These are phyloP conservation scores for Candida glaebosa DNA, from an alignment of 805 yeast species.

Conservation along the genomic window DNA sequence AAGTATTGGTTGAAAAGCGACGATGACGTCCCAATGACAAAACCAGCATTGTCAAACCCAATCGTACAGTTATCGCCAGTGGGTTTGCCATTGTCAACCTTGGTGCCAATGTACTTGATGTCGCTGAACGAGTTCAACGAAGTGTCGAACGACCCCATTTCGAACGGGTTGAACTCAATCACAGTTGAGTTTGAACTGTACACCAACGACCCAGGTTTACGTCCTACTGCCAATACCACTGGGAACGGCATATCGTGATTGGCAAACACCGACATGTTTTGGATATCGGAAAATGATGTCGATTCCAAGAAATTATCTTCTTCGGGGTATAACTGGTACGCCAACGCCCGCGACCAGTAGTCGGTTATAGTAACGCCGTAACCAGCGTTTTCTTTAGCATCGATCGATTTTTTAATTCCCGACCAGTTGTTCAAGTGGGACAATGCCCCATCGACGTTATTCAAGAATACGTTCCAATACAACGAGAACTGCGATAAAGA, in stretches of 20 bases:
- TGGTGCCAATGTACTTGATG: conserved; percentile 33
- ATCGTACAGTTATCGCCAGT: conserved; percentile 20
- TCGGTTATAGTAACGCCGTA: conserved; percentile 67
- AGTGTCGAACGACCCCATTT: conserved; percentile 40
- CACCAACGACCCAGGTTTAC: conserved; percentile 28
- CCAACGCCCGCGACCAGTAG: conserved; percentile 74
- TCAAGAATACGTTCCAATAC: conserved; percentile 13
- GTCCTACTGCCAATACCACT: conserved; percentile 31
- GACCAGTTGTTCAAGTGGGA: conserved; percentile 29
- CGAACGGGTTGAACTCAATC: conserved; percentile 40
- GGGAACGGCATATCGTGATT: conserved; percentile 43
- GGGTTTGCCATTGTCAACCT: conserved; percentile 29
- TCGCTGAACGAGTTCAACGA: conserved; percentile 38
- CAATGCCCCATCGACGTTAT: conserved; percentile 22
- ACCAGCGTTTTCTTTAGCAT: conserved; percentile 47
- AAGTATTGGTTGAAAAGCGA: conserved; percentile 36
- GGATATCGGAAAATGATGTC: conserved; percentile 32
- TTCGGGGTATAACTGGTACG: conserved; percentile 56
- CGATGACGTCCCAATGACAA: conserved; percentile 37
- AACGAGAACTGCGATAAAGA: conserved; percentile 7
- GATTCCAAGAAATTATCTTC: conserved; percentile 22
- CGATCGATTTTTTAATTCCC: conserved; percentile 15
- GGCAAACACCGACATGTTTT: conserved; percentile 21
- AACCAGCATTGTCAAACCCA: conserved; percentile 41
- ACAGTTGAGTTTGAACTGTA: conserved; percentile 36